These are phyloP conservation scores for Geotrichum ghanense DNA, from an alignment of 805 yeast genomes.

Conservation along the genomic window DNA sequence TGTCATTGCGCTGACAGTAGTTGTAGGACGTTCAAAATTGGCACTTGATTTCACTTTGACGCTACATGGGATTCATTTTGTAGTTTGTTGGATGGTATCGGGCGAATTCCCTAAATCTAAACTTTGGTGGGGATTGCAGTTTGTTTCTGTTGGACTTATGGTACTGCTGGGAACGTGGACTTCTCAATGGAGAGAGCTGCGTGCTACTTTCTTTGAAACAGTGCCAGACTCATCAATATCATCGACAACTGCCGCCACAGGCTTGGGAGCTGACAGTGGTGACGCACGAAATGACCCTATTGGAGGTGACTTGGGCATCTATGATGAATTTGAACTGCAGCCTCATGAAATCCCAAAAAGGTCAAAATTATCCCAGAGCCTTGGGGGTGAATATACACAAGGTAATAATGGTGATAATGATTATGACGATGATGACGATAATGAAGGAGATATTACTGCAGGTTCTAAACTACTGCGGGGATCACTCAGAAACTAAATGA, in stretches of 20 bases:
- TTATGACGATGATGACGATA: background rate
- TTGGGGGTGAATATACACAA: too few species aligned
- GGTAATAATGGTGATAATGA: too few species aligned
- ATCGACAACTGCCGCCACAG: too few species aligned
- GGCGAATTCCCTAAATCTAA: slow-evolving; percentile 57
- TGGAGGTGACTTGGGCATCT: background rate
- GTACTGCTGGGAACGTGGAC: slow-evolving; percentile 81
- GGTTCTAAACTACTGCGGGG: background rate
- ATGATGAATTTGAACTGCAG: background rate
- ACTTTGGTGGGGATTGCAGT: slow-evolving; percentile 80
- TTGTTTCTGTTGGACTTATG: slow-evolving; percentile 53
- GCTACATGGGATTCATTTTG: slow-evolving; percentile 66
- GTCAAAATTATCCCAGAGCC: too few species aligned
- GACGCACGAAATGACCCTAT: too few species aligned
- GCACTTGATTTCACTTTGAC: slow-evolving; percentile 98
- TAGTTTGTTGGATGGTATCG: slow-evolving; percentile 56
- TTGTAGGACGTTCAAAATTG: slow-evolving; percentile 84
- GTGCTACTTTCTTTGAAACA: slow-evolving; percentile 80
- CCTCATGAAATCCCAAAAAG: background rate
- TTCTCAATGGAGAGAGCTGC: slow-evolving; percentile 82
- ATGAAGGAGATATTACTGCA: slow-evolving; percentile 1
- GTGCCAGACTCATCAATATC: too few species aligned
- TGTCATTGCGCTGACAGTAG: slow-evolving; percentile 70
- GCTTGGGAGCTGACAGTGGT: too few species aligned
- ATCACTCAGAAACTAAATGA: background rate